Conservation (phyloP, 306 rosid species). For the Malus fusca region DNA sequence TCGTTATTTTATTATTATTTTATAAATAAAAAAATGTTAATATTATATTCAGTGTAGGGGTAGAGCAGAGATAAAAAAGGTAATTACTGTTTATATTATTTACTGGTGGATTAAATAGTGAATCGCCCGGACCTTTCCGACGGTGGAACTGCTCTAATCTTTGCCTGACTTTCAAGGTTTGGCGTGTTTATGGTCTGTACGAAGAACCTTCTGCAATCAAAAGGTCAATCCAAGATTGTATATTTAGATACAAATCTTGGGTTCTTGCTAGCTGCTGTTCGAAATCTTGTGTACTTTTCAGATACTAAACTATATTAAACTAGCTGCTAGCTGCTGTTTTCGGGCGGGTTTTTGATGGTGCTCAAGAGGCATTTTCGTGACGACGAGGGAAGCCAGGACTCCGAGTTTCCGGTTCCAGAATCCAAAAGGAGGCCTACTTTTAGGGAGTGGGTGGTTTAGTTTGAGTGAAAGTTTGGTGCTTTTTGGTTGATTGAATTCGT, state of each 20-base stretch:
- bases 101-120: no score
- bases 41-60: no score
- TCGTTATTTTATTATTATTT: no score
- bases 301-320: neutral
- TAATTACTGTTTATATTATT: no score
- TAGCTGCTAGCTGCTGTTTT: neutral
- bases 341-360: constrained; percentile 36
- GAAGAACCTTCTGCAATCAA: constrained; percentile 15
- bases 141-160: neutral
- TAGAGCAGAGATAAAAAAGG: no score
- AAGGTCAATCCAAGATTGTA: neutral
- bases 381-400: neutral
- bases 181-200: constrained; percentile 6
- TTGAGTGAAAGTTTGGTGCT: neutral
- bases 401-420: constrained; percentile 16
- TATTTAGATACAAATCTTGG: neutral
- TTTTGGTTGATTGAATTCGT: neutral
- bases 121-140: no score
- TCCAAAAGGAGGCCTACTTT: constrained; percentile 10
- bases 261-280: neutral
- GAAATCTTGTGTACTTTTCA: neutral
- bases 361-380: constrained; percentile 6
- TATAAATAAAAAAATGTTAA: no score
- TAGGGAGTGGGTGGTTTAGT: constrained; percentile 1
- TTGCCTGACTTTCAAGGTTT: constrained; percentile 23